Percentiles rank a stretch among this genome's conserved stretches.
phyloP scores from a whole-genome alignment of 257 asterid species.

The Solanum tarapatanum region DNA sequence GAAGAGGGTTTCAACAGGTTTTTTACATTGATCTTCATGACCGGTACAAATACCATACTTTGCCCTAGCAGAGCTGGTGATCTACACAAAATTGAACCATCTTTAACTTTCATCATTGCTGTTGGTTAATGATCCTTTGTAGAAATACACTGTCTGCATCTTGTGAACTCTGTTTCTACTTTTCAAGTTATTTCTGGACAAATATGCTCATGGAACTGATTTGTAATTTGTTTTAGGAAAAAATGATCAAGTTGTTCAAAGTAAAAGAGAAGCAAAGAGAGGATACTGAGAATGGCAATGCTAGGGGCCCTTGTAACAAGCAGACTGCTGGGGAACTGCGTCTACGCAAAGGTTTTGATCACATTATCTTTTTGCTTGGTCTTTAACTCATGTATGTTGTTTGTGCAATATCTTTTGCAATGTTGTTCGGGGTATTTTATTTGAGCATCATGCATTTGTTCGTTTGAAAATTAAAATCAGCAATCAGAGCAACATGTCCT shows the following conservation, averaged over 20 bases:
- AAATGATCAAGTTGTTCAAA: conserved; percentile 26
- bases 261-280: conserved; percentile 24
- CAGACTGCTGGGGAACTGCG: conserved; percentile 23
- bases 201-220: background rate
- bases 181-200: background rate
- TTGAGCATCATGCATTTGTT: background rate
- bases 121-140: background rate
- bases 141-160: background rate
- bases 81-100: background rate
- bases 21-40: background rate
- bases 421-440: background rate
- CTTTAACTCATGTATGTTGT: background rate
- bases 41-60: background rate
- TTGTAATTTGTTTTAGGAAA: conserved; percentile 6
- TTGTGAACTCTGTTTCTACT: background rate
- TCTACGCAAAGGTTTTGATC: conserved; percentile 16
- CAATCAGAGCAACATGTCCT: background rate
- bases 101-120: background rate
- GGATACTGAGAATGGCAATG: conserved; percentile 6
- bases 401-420: background rate
- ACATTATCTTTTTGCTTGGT: background rate
- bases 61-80: background rate
- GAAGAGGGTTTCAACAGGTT: background rate
- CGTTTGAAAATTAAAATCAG: background rate
- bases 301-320: conserved; percentile 9